Percentiles rank a stretch among this genome's conserved stretches.
Evolutionary conservation across 1,284 basidiomycete genomes (phyloP).

Genomic region (Pascua sp.): DNA sequence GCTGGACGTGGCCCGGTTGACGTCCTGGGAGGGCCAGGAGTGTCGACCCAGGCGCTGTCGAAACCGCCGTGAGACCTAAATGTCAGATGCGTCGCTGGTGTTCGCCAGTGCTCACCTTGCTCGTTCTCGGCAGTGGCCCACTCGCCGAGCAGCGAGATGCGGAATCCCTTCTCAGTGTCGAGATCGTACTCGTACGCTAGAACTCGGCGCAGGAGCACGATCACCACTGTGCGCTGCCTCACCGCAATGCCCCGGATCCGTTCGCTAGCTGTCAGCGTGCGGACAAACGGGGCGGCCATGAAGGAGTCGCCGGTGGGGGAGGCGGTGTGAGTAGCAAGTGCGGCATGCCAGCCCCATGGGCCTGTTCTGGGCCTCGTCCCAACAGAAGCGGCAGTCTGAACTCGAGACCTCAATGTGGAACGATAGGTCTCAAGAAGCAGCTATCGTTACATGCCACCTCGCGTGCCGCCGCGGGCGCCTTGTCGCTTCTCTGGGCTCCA

Average conservation of each 20-base stretch:
- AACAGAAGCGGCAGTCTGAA: no score
- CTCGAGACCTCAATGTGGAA: not conserved
- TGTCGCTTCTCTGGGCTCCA: not conserved
- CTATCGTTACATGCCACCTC: no score
- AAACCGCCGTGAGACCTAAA: slow-evolving; percentile 75
- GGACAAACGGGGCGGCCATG: no score
- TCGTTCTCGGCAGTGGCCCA: slow-evolving; percentile 90
- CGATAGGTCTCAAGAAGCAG: no score
- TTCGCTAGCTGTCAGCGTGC: slow-evolving; percentile 56
- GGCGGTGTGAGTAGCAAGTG: no score
- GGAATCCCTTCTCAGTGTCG: slow-evolving; percentile 21
- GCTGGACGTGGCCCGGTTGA: slow-evolving; percentile 84
- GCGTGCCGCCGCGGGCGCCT: no score
- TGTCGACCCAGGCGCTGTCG: slow-evolving; percentile 71
- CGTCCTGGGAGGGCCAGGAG: slow-evolving; percentile 81
- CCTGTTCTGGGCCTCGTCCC: no score
- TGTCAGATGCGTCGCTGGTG: not conserved
- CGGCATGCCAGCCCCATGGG: no score
- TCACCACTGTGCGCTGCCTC: slow-evolving; percentile 74
- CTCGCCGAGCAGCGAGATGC: slow-evolving; percentile 63
- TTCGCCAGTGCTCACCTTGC: slow-evolving; percentile 58
- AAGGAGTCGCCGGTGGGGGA: no score
- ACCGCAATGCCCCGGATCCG: slow-evolving; percentile 74
- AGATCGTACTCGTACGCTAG: slow-evolving; percentile 72
- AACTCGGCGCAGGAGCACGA: slow-evolving; percentile 73